phyloP scores from a whole-genome alignment of 306 rosid genomes.

The Casuarina glauca region DNA sequence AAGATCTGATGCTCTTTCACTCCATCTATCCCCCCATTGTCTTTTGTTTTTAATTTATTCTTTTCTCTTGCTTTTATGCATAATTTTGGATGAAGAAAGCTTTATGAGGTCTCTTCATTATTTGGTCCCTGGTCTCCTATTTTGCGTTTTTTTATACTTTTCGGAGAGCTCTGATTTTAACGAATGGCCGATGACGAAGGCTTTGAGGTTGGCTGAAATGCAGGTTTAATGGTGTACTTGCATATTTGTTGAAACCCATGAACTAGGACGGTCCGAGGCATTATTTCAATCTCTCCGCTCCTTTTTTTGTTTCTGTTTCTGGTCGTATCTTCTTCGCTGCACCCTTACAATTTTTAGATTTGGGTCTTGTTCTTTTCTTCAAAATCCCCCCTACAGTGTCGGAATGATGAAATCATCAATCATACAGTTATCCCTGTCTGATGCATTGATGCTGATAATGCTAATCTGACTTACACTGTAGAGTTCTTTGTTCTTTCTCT shows the following conservation, averaged over 20 bases:
- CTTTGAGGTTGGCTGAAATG: slow-evolving; percentile 31
- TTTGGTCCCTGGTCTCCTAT: slow-evolving; percentile 18
- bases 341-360: not conserved
- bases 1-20: slow-evolving; percentile 53
- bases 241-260: slow-evolving; percentile 47
- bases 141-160: not conserved
- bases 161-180: not conserved
- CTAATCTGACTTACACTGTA: slow-evolving; percentile 57
- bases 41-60: not conserved
- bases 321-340: not conserved
- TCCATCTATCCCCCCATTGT: not conserved
- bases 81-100: slow-evolving; percentile 7
- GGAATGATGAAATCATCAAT: slow-evolving; percentile 53
- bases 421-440: slow-evolving; percentile 91
- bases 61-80: no score
- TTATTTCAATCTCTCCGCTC: not conserved
- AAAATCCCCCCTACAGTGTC: not conserved
- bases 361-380: not conserved
- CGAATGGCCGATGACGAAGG: slow-evolving; percentile 55
- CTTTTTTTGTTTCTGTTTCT: no score
- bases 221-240: slow-evolving; percentile 29
- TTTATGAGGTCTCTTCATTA: slow-evolving; percentile 15
- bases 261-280: slow-evolving; percentile 99
- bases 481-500: not conserved
- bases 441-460: slow-evolving; percentile 53